phyloP scores from a whole-genome alignment of 2,329 filamentous ascomycete genomes.

The Colletotrichum plurivorum region DNA sequence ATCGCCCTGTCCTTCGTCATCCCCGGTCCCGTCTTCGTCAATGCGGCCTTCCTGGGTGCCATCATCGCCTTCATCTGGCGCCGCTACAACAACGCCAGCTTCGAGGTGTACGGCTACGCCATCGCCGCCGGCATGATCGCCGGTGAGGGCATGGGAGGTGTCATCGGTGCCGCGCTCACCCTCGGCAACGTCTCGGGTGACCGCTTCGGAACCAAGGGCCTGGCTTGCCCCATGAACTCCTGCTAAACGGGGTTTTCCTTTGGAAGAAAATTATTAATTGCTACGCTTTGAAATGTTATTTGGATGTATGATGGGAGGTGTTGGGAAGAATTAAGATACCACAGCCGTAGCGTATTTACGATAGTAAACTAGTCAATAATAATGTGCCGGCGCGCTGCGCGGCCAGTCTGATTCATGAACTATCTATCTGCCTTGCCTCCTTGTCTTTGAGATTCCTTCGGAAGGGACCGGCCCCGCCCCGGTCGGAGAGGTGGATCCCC shows the following conservation, averaged over 20 bases:
- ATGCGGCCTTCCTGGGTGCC: constrained; percentile 71
- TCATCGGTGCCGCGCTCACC: constrained; percentile 56
- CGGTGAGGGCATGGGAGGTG: constrained; percentile 74
- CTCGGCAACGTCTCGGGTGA: constrained; percentile 51
- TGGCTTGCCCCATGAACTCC: constrained; percentile 48
- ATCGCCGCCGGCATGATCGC: constrained; percentile 73
- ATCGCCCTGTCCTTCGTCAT: constrained; percentile 72
- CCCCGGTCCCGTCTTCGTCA: constrained; percentile 69
- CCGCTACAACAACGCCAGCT: constrained; percentile 65
- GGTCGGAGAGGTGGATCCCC: too few species aligned
- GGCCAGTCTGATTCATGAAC: not conserved
- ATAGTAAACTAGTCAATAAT: constrained; percentile 3
- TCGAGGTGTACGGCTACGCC: constrained; percentile 72
- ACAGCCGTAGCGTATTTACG: constrained; percentile 9
- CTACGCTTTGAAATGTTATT: not conserved
- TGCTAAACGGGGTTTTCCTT: constrained; percentile 42
- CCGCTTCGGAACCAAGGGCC: constrained; percentile 47
- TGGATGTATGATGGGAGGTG: not conserved
- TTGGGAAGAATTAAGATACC: constrained; percentile 10
- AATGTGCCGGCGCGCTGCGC: not conserved
- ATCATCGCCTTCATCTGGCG: constrained; percentile 66
- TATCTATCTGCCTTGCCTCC: too few species aligned
- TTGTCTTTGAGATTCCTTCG: too few species aligned
- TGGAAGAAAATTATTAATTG: not conserved
- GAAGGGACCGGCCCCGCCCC: too few species aligned